phyloP scores from a whole-genome alignment of 345 rosid genomes.

The Adansonia digitata region DNA sequence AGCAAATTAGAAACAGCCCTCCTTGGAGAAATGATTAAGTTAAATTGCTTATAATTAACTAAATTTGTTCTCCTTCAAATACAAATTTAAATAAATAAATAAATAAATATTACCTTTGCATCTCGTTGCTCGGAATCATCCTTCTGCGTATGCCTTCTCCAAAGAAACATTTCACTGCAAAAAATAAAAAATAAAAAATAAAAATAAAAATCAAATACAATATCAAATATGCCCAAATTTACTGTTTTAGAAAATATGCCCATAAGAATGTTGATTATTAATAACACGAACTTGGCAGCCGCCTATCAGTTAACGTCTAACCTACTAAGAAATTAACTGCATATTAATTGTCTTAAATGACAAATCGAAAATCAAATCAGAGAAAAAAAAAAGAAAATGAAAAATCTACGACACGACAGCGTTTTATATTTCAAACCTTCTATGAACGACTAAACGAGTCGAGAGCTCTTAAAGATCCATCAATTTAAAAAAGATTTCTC shows the following conservation, averaged over 20 bases:
- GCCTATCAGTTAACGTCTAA: not conserved
- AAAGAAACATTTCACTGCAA: constrained; percentile 43
- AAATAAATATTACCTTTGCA: constrained; percentile 43
- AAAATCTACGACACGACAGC: not conserved
- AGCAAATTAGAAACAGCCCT: not conserved
- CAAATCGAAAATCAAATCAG: not conserved
- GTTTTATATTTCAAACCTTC: not conserved
- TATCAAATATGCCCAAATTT: too few species aligned
- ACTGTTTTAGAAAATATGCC: not conserved
- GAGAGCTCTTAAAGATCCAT: not conserved
- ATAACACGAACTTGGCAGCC: not conserved
- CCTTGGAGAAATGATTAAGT: too few species aligned
- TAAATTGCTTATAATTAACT: not conserved
- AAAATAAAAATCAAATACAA: not conserved
- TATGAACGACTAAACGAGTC: not conserved
- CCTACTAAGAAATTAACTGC: not conserved
- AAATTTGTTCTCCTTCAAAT: not conserved
- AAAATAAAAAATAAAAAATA: not conserved
- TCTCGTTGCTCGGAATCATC: constrained; percentile 39
- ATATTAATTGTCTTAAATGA: not conserved
- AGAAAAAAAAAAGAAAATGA: too few species aligned
- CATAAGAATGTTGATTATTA: not conserved
- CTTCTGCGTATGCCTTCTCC: constrained; percentile 42
- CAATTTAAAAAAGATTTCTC: not conserved
- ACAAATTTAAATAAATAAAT: not conserved